Base-by-base conservation (phyloP, 2,329 filamentous ascomycete species). In the Hyphodiscus sp. region DNA sequence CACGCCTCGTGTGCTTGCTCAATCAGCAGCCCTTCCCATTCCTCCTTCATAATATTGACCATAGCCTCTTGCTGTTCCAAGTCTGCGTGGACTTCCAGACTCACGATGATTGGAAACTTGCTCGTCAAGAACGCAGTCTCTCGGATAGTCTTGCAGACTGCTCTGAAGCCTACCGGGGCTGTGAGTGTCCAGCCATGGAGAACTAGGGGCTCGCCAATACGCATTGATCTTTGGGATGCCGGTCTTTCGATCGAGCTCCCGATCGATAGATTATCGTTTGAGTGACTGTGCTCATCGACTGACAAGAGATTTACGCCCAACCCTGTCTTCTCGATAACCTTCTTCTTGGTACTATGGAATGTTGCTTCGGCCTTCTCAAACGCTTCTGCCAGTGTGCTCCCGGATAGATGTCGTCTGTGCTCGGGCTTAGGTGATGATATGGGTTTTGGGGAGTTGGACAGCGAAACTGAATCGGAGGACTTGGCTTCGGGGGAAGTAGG, bases 11-110 rank as follows among this genome's bases (percentile, higher is more conserved):
- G 77, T 41, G 73, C 73, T 50, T 72, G 63, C 20, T 89, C 84
- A 11, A 96, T 76, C 6, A 97, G 76, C 63, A 87, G 73, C 0
- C 81, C 84, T 42, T 79, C 80, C 91, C 91, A 99, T 59, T 89
- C 86, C 61, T 96, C 83, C 60, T 84, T 84, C 87, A 99, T 96
- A 58, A 97, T 95, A 52, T 88, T 81, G 11, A 96, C 91, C 89
- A 97, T 96, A 49, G 87, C 79, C 59, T 90, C 83, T 69, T 99
- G 94, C 69, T 97, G 92, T 50, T 88, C 82, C 1, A 79, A 74
- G 56, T 86, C 82, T 15, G 90, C 86, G 69, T 97, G 92, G 0
- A 97, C 89, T 70, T 99, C 94, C 6, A 97, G 77, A 68, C 91
- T 96, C 60, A 97, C 82, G 54, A 97, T 95, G 41, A 99, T 75